A percentile compares a stretch with the other conserved stretches of the same genome.
These are phyloP conservation scores for Solanum pennellii DNA, from an alignment of 257 asterid genomes.

Conservation along the genomic window DNA sequence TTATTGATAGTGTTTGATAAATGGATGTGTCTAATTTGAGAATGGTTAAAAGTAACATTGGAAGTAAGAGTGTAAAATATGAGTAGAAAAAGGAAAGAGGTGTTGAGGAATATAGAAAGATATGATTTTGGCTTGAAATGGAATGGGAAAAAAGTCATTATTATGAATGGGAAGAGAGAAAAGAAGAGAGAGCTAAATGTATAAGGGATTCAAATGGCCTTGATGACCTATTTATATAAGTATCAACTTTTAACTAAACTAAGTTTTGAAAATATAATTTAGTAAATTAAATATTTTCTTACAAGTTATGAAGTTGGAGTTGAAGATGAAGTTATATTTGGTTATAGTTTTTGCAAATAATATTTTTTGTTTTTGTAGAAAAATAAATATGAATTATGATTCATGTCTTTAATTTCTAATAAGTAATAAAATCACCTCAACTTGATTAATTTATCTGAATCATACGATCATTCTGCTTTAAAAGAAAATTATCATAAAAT, in stretches of 20 bases:
- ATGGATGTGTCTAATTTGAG: background rate
- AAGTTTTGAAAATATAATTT: background rate
- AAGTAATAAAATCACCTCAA: no score
- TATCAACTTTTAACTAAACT: background rate
- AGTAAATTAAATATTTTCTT: background rate
- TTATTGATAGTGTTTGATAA: background rate
- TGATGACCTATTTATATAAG: background rate
- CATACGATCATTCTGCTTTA: no score
- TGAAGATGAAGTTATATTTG: background rate
- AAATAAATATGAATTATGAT: background rate
- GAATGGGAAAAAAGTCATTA: constrained; percentile 22
- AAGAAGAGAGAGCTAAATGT: background rate
- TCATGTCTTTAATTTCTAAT: background rate
- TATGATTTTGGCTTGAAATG: constrained; percentile 5
- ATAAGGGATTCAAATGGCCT: background rate
- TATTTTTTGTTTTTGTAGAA: background rate
- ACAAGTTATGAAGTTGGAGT: background rate
- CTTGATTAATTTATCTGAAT: no score
- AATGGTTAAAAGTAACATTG: background rate
- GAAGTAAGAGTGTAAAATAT: constrained; percentile 19
- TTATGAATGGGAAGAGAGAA: background rate
- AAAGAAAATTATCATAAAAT: no score
- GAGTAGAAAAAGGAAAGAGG: constrained; percentile 28
- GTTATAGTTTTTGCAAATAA: background rate
- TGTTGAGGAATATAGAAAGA: constrained; percentile 25